Base-by-base conservation (phyloP, 1,284 basidiomycete species). In the Lignosus rhinocerotis region DNA sequence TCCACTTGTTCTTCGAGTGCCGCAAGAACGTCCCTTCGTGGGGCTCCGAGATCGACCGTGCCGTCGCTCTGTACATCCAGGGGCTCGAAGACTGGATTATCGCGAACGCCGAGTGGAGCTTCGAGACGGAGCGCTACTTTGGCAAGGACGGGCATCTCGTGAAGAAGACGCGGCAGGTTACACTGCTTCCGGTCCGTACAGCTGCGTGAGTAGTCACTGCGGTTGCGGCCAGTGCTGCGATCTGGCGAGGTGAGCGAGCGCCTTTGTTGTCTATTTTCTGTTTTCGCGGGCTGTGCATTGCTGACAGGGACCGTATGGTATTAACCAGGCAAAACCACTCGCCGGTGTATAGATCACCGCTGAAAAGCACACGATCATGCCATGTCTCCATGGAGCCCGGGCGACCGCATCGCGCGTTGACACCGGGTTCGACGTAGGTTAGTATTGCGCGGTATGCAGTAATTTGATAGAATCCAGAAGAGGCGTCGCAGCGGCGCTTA, bases 41-140 rank as follows among this genome's bases (percentile, higher is more conserved):
- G 57, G 73, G 71, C 21, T 56, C 63, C 7, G 67, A 67, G 39
- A 56, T 78, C 25, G 72, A 77, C 60, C 42, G 56, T 0, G 65
- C 72, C 38, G 60, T 78, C 32, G 62, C 61, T 11, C 51, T 58
- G 17, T 80, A 79, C 56, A 58, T 76, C 42, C 66, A 76, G 52
- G 76, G 76, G 14, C 56, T 80, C 44, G 78, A 74, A 8, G 78
- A 79, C 63, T 79, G 76, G 77, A 74, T 77, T 31, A 71, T 75
- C 49, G 74, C 70, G 6, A 78, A 76, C 61, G 73, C 75, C 48
- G 65, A 67, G 41, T 80, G 79, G 78, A 73, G 70, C 41, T 79
- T 77, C 63, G 76, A 75, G 62, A 74, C 76, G 55, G 68, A 73
- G 62, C 69, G 78, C 31, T 80, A 80, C 63, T 78, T 78, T 54